Percentiles rank a stretch among this genome's conserved stretches.
These are phyloP conservation scores for Candida sojae DNA, from an alignment of 1,139 yeast genomes.

Conservation along the genomic window DNA sequence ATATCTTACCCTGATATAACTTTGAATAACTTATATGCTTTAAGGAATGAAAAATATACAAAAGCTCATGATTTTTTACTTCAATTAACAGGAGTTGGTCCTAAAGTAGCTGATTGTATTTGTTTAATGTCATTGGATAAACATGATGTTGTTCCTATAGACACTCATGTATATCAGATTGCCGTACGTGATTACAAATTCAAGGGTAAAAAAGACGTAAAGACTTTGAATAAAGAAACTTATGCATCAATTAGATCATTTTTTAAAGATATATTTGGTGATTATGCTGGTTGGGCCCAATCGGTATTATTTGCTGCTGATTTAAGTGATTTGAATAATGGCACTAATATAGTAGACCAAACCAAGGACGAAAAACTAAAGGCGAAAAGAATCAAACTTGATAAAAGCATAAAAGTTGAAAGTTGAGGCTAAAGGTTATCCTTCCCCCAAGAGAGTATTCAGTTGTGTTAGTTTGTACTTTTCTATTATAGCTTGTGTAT, in stretches of 20 bases:
- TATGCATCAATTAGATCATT: constrained; percentile 62
- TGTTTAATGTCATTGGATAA: constrained; percentile 90
- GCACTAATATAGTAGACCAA: constrained; percentile 22
- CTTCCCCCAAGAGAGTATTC: background rate
- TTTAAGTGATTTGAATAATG: constrained; percentile 61
- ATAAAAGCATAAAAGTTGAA: constrained; percentile 1
- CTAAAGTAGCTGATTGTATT: constrained; percentile 93
- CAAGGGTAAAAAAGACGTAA: constrained; percentile 46
- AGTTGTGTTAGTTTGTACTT: no score
- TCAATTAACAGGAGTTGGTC: constrained; percentile 87
- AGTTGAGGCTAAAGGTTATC: background rate
- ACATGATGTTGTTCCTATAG: constrained; percentile 90
- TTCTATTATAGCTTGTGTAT: no score
- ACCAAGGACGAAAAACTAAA: constrained; percentile 2
- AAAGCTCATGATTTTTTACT: constrained; percentile 66
- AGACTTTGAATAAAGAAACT: constrained; percentile 57
- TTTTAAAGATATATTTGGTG: constrained; percentile 77
- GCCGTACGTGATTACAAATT: constrained; percentile 80
- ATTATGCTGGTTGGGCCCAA: constrained; percentile 98
- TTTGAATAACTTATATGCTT: constrained; percentile 28
- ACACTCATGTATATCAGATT: constrained; percentile 93
- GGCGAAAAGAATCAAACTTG: background rate
- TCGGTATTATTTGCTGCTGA: constrained; percentile 89
- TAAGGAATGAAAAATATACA: constrained; percentile 50
- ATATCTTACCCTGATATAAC: constrained; percentile 31